A percentile compares a stretch with the other conserved stretches of the same genome.
Evolutionary conservation across 2,329 filamentous ascomycete genomes (phyloP).

Genomic region (Aureobasidium pullulans): DNA sequence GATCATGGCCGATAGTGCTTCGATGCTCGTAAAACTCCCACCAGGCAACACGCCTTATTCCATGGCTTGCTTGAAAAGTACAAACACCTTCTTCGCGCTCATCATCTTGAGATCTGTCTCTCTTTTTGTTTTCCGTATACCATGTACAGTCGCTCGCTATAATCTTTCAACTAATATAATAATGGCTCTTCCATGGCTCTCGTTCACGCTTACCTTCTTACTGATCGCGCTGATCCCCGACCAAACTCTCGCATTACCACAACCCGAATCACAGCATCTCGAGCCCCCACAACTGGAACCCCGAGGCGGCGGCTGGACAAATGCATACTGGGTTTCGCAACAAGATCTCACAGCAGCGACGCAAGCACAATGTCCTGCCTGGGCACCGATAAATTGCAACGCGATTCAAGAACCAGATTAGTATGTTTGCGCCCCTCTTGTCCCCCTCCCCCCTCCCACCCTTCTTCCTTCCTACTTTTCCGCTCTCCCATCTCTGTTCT

Average conservation of each 20-base stretch:
- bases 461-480: background rate
- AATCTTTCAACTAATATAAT: background rate
- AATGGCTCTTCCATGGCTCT: background rate
- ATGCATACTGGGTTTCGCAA: conserved; percentile 2
- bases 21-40: background rate
- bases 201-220: background rate
- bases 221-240: background rate
- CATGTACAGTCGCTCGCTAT: background rate
- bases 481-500: too few relatives aligned
- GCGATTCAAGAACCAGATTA: conserved; percentile 36
- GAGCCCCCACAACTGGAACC: background rate
- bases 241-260: background rate
- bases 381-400: conserved; percentile 33
- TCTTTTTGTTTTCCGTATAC: background rate
- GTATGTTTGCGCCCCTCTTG: conserved; percentile 24
- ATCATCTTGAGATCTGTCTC: background rate
- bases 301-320: background rate
- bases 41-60: background rate
- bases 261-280: background rate
- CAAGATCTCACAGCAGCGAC: conserved; percentile 26
- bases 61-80: background rate
- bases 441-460: background rate
- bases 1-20: background rate
- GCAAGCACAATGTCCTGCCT: conserved; percentile 28
- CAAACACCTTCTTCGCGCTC: background rate